phyloP scores from a whole-genome alignment of 352 stramenopile species.

The Globisporangium heterothallicum region DNA sequence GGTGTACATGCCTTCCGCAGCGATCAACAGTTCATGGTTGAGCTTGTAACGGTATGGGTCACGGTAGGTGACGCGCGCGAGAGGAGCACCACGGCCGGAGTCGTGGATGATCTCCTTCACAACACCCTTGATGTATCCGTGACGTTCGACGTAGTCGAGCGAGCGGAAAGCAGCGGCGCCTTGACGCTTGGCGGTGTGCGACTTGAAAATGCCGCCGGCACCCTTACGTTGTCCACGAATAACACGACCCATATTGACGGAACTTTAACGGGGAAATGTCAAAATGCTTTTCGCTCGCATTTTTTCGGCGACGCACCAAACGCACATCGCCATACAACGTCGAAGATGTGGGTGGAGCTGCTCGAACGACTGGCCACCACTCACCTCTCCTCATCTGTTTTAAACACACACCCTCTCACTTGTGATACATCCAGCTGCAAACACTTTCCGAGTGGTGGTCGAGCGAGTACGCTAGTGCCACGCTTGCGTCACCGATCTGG shows the following conservation, averaged over 20 bases:
- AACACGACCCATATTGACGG: slow-evolving; percentile 76
- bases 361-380: slow-evolving; percentile 12
- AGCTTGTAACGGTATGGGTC: slow-evolving; percentile 89
- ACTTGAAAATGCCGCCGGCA: slow-evolving; percentile 80
- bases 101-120: slow-evolving; percentile 99
- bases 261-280: slow-evolving; percentile 68
- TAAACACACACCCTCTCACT: not conserved
- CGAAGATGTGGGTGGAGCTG: not conserved
- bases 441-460: too few relatives aligned
- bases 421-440: not conserved
- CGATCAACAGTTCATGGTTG: slow-evolving; percentile 95
- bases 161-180: slow-evolving; percentile 65
- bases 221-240: slow-evolving; percentile 88
- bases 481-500: not conserved
- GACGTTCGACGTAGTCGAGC: slow-evolving; percentile 90
- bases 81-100: slow-evolving; percentile 93
- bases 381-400: not conserved
- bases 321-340: slow-evolving; percentile 15
- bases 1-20: slow-evolving; percentile 98
- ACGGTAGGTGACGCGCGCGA: slow-evolving; percentile 94
- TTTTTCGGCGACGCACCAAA: slow-evolving; percentile 6
- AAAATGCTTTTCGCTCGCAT: slow-evolving; percentile 37
- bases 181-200: slow-evolving; percentile 79
- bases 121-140: slow-evolving; percentile 98
- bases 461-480: not conserved